Base-by-base conservation (phyloP, 345 rosid species). In the Excoecaria cochinchinensis region DNA sequence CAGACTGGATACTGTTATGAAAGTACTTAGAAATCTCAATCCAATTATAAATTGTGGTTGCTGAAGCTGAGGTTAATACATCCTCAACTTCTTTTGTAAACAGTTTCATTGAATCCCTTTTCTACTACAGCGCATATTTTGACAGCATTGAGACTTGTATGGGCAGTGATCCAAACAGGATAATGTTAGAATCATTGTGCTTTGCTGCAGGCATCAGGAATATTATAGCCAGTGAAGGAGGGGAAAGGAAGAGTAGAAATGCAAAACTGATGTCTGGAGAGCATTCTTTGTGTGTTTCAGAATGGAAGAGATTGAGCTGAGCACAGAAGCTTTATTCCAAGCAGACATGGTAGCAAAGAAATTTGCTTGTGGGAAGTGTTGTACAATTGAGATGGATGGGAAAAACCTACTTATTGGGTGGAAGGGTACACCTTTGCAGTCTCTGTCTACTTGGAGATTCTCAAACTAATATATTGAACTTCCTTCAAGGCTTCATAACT, bases 251-350 rank as follows among this genome's bases (percentile, higher is more conserved):
- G 47, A 21, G 67, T 25, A 31, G 85, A 65, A 12, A 70, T n/a
- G 90, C 83, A 82, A 87, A 75, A 71, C 74, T 14, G 82, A 85
- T 13, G 88, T 79, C 22, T 87, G 89, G 92, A 81, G 87, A 77
- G 79, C 70, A 15, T 89, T 77, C 71, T 79, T 87, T 6, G 74
- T 69, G 0, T 79, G 87, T 16, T 87, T 74, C 25, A 78, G 87
- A 4, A 80, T 86, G 87, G 78, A 44, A 24, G 92, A 87, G 67
- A 74, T 57, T 0, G 85, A 84, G 10, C 61, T 89, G 47, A 84
- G 92, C 70, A 53, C 61, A 55, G 56, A 82, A 58, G 76, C 86
- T 14, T 21, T 84, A 75, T 83, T 74, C 71, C 87, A 84, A 70
- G 90, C 84, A 25, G 70, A 76, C 13, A 72, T 87, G 53, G 60